Base-by-base conservation (phyloP, 306 rosid genomes). In the Delonix regia region DNA sequence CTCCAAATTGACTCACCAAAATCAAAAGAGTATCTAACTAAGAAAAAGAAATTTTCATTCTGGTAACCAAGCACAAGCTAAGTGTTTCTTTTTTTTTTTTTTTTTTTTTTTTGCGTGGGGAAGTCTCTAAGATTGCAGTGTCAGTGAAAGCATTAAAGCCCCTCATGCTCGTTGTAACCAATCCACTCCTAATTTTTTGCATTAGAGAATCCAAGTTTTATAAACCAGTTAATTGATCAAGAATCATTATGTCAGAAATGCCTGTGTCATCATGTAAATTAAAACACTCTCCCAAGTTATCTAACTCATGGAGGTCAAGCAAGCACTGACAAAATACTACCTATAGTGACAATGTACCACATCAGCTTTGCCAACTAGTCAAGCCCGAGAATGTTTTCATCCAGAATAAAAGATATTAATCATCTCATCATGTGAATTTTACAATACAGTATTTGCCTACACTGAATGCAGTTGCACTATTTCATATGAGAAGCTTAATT, bases 241-340 rank as follows among this genome's bases (percentile, higher is more conserved):
- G 18, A 64, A 64, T 38, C 28, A n/a, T 34, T 8, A 63, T 63
- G 25, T 28, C 18, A 36, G 28, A 34, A 63, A 63, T 64, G 48
- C 70, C 49, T 9, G 4, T 38, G 70, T 13, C 34, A 59, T 25
- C 10, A 59, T 30, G 21, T 64, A 64, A 38, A 3, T 38, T 38
- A 38, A 36, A 64, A 64, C 70, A 10, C 48, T 38, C 70, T 36
- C 70, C 70, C 70, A 64, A 0, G 16, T 64, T 13, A 19, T n/a
- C 48, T 34, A 9, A 64, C 18, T 38, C 70, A 8, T 38, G 30
- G 70, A 64, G 70, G 16, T 64, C 48, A 34, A 49, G 38, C 36
- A 48, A 63, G 69, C 68, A 48, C 73, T 24, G 51, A 51, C 16
- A 13, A 71, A 76, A 39, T 44, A 72, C 47, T 64, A 63, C 64